Base-by-base conservation (phyloP, 2,329 filamentous ascomycete species). In the Penicillium sp. region DNA sequence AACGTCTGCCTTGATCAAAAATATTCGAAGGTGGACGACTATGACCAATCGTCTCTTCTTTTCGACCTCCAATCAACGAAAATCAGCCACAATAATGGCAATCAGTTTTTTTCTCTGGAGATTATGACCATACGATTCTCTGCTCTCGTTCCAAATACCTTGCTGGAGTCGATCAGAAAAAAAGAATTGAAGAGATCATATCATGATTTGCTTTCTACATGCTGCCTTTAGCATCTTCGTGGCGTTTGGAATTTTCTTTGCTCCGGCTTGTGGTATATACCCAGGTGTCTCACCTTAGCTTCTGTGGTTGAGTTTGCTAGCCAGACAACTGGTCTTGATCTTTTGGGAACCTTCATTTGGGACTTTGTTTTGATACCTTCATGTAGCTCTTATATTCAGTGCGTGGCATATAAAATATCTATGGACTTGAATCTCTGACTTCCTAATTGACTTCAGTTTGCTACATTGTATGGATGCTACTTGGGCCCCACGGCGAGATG, bases 201-300 rank as follows among this genome's bases (percentile, higher is more conserved):
- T 56, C 46, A 56, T 52, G 51, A 52, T 39, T 53, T 50, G 22
- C 48, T 52, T 53, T 56, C 24, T 41, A 39, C 26, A 19, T 48
- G 43, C 37, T 27, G 19, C n/a, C 33, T 55, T 55, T 47, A 55
- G 56, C 56, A 59, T 59, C 22, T 35, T 47, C 13, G 41, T 52
- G 59, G 59, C 59, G 59, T 61, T 59, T 29, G 39, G 35, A 48
- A 33, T 50, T 51, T 57, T 29, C 44, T 55, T 45, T 44, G 49
- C 56, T 61, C 45, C 53, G 50, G 56, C 59, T 60, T 53, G 56
- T 58, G 56, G 50, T 60, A 56, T 58, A 60, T 61, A 61, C 59
- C 59, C 59, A 54, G 59, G 55, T 61, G 48, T 54, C 49, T 49
- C 56, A 50, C 53, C 37, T 54, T 58, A 54, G 47, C 55, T 55